phyloP scores from a whole-genome alignment of 2,329 filamentous ascomycete genomes.

The Chrysosporium keratinophilum region DNA sequence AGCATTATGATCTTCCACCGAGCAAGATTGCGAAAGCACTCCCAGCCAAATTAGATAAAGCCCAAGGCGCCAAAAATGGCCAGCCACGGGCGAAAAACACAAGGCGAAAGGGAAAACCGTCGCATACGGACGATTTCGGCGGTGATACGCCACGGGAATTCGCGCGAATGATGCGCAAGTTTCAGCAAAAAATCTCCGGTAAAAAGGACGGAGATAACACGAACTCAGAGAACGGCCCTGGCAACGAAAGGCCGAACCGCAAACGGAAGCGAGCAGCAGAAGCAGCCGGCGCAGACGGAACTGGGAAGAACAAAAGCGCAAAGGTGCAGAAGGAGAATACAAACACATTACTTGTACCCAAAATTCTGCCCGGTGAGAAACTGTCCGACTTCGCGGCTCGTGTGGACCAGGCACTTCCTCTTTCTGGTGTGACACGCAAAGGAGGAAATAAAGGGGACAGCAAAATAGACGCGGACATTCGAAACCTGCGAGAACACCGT shows the following conservation, averaged over 20 bases:
- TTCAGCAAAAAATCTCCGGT: slow-evolving; percentile 9
- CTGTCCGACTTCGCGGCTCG: slow-evolving; percentile 70
- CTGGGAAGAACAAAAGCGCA: background rate
- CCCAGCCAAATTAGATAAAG: slow-evolving; percentile 40
- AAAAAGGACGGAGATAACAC: background rate
- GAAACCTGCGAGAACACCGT: slow-evolving; percentile 43
- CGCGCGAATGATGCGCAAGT: slow-evolving; percentile 61
- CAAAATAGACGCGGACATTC: slow-evolving; percentile 16
- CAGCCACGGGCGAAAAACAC: slow-evolving; percentile 24
- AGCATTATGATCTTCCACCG: slow-evolving; percentile 52
- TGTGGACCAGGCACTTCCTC: slow-evolving; percentile 73
- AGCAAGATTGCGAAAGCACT: slow-evolving; percentile 50
- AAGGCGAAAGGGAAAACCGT: slow-evolving; percentile 8
- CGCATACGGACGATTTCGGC: slow-evolving; percentile 25
- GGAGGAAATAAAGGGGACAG: slow-evolving; percentile 26
- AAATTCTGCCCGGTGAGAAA: slow-evolving; percentile 72
- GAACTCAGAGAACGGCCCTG: background rate
- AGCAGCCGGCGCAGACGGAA: slow-evolving; percentile 14
- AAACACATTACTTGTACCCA: slow-evolving; percentile 38
- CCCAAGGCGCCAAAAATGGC: slow-evolving; percentile 32
- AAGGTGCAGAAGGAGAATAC: slow-evolving; percentile 1
- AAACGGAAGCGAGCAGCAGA: slow-evolving; percentile 39
- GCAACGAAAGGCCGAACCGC: slow-evolving; percentile 34
- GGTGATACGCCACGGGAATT: slow-evolving; percentile 88
- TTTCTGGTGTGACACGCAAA: slow-evolving; percentile 59